These are phyloP conservation scores for Ceraceosorus bombacis DNA, from an alignment of 1,284 basidiomycete species.

Conservation along the genomic window DNA sequence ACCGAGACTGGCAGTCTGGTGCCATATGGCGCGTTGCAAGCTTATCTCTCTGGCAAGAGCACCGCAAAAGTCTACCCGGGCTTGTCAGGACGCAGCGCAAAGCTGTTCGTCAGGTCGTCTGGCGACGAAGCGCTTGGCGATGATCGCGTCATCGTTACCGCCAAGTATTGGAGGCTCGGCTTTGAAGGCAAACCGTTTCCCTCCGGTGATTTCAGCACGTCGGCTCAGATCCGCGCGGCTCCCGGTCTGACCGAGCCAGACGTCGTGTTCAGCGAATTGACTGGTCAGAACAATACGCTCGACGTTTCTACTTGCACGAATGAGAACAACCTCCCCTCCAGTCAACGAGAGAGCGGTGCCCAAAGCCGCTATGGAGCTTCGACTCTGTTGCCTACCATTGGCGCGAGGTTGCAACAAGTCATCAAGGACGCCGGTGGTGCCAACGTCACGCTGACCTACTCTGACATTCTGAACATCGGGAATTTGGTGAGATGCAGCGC, in stretches of 20 bases:
- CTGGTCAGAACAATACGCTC: conserved; percentile 19
- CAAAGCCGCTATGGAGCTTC: conserved; percentile 13
- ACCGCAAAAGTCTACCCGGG: conserved; percentile 10
- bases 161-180: conserved; percentile 18
- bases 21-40: conserved; percentile 22
- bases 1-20: conserved; percentile 9
- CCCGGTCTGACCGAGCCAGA: conserved; percentile 7
- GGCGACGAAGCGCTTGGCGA: conserved; percentile 10
- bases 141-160: conserved; percentile 22
- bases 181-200: conserved; percentile 15
- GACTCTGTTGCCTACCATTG: conserved; percentile 14
- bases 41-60: conserved; percentile 16
- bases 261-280: conserved; percentile 14
- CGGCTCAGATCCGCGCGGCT: conserved; percentile 12
- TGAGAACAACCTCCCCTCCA: conserved; percentile 3
- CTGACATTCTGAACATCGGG: conserved; percentile 16
- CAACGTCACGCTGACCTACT: conserved; percentile 10
- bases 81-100: background rate
- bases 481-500: background rate
- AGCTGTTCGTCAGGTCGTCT: conserved; percentile 14
- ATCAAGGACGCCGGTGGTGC: conserved; percentile 8
- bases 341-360: conserved; percentile 11
- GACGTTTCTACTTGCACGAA: conserved; percentile 17
- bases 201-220: conserved; percentile 9
- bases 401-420: conserved; percentile 8